Conservation (phyloP, 225 moss, liverwort and hornwort species). For the Straminergon stramineum region DNA sequence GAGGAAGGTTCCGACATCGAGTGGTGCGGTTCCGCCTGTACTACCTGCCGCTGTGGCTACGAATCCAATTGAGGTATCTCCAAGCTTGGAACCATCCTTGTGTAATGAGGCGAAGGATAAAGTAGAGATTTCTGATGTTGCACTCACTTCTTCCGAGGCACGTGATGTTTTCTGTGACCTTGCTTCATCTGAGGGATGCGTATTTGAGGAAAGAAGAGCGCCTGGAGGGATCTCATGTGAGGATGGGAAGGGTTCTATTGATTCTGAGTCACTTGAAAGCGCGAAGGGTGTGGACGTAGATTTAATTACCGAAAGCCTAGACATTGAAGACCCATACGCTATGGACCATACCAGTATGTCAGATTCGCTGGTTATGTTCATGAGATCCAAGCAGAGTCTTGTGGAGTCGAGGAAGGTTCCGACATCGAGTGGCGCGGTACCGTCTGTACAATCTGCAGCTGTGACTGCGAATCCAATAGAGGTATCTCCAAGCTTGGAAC, state of each 20-base stretch:
- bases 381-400: slow-evolving; percentile 34
- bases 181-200: slow-evolving; percentile 2
- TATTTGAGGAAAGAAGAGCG: neutral
- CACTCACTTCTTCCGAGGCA: neutral
- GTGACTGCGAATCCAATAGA: neutral
- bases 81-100: slow-evolving; percentile 8
- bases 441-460: neutral
- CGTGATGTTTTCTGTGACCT: neutral
- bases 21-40: neutral
- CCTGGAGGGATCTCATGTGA: slow-evolving; percentile 4
- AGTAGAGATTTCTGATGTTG: slow-evolving; percentile 12
- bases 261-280: neutral
- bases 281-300: neutral
- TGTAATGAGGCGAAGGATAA: slow-evolving; percentile 3
- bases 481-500: slow-evolving; percentile 11
- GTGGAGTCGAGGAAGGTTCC: neutral
- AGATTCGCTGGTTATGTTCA: slow-evolving; percentile 29
- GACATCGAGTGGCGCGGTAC: neutral
- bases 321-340: slow-evolving; percentile 33
- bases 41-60: slow-evolving; percentile 2
- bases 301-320: slow-evolving; percentile 1
- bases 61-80: slow-evolving; percentile 10
- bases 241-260: slow-evolving; percentile 5
- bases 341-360: slow-evolving; percentile 30
- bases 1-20: slow-evolving; percentile 1